Conservation (phyloP, 257 asterid genomes). For the Nicotiana paniculata region DNA sequence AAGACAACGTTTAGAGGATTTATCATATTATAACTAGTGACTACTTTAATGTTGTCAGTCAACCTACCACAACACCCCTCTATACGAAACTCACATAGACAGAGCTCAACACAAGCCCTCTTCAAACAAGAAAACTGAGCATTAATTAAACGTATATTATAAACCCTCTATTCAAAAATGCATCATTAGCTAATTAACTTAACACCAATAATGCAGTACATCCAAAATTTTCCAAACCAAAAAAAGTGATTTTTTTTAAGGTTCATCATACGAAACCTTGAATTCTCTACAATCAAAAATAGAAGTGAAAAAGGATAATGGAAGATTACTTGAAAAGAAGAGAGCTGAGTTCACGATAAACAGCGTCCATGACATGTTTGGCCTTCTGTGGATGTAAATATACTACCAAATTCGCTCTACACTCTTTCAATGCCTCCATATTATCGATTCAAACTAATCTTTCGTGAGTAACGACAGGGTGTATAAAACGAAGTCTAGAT, state of each 20-base stretch:
- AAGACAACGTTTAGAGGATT: not conserved
- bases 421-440: constrained; percentile 65
- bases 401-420: constrained; percentile 45
- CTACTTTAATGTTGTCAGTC: not conserved
- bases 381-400: constrained; percentile 64
- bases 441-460: too few species aligned
- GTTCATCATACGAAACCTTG: not conserved
- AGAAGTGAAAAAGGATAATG: not conserved
- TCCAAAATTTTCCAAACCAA: not conserved
- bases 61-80: not conserved
- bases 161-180: too few species aligned
- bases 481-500: too few species aligned
- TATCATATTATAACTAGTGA: not conserved
- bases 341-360: constrained; percentile 58
- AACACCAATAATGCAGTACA: too few species aligned
- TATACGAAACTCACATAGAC: not conserved
- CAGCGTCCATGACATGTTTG: constrained; percentile 35
- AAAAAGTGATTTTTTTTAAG: not conserved
- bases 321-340: constrained; percentile 57
- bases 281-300: not conserved
- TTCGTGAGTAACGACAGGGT: too few species aligned
- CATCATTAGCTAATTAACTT: too few species aligned
- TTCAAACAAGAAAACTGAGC: too few species aligned
- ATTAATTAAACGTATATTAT: too few species aligned
- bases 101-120: not conserved